Percentiles rank a stretch among this genome's conserved stretches.
Evolutionary conservation across 371 early-diverging fungal genomes (phyloP).

Genomic region (Rhizopus delemar): DNA sequence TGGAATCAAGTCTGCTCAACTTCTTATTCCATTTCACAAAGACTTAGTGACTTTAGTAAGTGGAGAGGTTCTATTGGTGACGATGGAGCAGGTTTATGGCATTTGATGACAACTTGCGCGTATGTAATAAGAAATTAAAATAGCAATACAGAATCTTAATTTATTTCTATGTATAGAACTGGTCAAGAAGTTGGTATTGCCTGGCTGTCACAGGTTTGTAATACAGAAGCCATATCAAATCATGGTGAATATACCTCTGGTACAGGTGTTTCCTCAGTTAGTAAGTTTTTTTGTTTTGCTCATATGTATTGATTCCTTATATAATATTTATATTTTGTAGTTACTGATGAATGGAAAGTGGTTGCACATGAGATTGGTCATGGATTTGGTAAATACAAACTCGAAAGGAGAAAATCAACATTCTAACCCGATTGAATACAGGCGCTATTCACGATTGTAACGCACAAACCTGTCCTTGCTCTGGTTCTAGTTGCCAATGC

Average conservation of each 20-base stretch:
- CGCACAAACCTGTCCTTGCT: constrained; percentile 60
- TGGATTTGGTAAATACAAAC: constrained; percentile 63
- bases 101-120: constrained; percentile 89
- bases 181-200: constrained; percentile 92
- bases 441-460: constrained; percentile 77
- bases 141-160: not conserved
- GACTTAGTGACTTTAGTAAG: constrained; percentile 84
- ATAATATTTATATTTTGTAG: constrained; percentile 21
- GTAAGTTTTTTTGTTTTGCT: constrained; percentile 29
- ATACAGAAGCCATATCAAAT: constrained; percentile 34
- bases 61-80: constrained; percentile 77
- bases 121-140: constrained; percentile 27
- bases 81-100: constrained; percentile 93
- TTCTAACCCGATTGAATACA: constrained; percentile 6
- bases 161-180: constrained; percentile 39
- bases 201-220: constrained; percentile 84
- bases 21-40: constrained; percentile 69
- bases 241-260: constrained; percentile 70
- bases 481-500: constrained; percentile 58
- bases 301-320: not conserved
- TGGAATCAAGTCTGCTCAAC: constrained; percentile 86
- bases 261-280: constrained; percentile 84
- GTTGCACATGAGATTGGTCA: constrained; percentile 96
- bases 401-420: not conserved
- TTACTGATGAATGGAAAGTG: constrained; percentile 90